Conservation (phyloP, 352 stramenopile genomes). For the Globisporangium megalacanthum region DNA sequence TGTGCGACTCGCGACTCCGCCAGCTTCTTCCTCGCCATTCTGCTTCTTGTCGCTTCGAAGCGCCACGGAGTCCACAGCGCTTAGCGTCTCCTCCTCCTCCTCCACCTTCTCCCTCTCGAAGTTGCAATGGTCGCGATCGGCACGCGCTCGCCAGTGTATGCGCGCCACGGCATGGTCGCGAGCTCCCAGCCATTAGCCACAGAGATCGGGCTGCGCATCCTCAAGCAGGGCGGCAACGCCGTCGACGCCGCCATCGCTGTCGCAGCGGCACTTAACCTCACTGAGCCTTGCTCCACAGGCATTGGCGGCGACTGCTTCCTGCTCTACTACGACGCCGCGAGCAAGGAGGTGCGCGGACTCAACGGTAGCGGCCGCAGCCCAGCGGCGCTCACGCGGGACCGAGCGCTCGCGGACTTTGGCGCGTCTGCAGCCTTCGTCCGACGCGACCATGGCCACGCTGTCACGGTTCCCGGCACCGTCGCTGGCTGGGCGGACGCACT, state of each 20-base stretch:
- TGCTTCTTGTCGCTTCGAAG: not conserved
- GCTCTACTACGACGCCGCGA: constrained; percentile 91
- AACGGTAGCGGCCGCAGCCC: constrained; percentile 92
- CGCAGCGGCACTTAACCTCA: constrained; percentile 51
- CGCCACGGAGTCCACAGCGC: not conserved
- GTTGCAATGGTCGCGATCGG: constrained; percentile 44
- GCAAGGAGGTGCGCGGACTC: constrained; percentile 78
- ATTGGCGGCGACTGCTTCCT: constrained; percentile 94
- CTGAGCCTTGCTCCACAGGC: constrained; percentile 72
- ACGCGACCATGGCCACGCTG: constrained; percentile 52
- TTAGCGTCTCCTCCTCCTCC: not conserved
- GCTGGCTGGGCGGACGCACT: constrained; percentile 91
- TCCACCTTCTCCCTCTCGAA: not conserved
- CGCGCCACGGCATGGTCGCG: constrained; percentile 88
- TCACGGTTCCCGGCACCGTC: constrained; percentile 91
- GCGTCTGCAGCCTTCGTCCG: constrained; percentile 33
- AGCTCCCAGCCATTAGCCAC: constrained; percentile 92
- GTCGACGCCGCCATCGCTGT: constrained; percentile 88
- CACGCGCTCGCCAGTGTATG: constrained; percentile 86
- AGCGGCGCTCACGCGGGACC: constrained; percentile 72
- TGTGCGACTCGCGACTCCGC: not conserved
- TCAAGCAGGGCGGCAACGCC: constrained; percentile 90
- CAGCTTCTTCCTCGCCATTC: not conserved
- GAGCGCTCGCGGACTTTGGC: constrained; percentile 35
- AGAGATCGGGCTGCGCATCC: constrained; percentile 88